phyloP scores from a whole-genome alignment of 179 eudicot genomes.

The Pouteria campechiana region DNA sequence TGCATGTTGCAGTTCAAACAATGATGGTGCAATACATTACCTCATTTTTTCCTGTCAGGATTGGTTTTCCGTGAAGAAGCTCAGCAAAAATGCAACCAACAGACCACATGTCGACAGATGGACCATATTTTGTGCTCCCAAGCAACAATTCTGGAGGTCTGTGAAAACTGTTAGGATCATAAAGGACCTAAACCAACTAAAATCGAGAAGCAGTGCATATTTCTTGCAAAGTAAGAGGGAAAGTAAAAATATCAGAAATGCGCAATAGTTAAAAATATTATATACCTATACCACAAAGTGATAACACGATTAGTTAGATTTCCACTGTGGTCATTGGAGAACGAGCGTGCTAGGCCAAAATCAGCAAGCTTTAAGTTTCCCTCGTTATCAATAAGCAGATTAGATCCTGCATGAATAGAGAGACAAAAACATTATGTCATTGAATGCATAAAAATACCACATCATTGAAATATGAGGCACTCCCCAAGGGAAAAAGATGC shows the following conservation, averaged over 20 bases:
- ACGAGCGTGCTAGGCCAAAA: constrained; percentile 18
- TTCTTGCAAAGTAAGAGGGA: not conserved
- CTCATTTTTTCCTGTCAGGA: constrained; percentile 43
- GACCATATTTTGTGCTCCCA: constrained; percentile 47
- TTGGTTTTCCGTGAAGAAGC: constrained; percentile 36
- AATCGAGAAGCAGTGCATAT: constrained; percentile 1
- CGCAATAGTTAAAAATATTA: too few species aligned
- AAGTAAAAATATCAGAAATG: too few species aligned
- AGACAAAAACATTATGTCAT: too few species aligned
- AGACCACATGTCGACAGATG: constrained; percentile 58
- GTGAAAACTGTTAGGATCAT: constrained; percentile 7
- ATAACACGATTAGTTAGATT: constrained; percentile 23
- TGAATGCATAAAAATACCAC: too few species aligned
- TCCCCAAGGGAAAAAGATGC: not conserved
- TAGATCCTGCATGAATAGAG: constrained; percentile 21
- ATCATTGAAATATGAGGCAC: too few species aligned
- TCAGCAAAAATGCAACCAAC: constrained; percentile 51
- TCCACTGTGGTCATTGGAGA: constrained; percentile 2
- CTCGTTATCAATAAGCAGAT: constrained; percentile 19
- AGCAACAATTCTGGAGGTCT: constrained; percentile 48
- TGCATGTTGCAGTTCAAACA: too few species aligned
- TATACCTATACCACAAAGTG: constrained; percentile 21
- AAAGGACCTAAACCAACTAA: constrained; percentile 14
- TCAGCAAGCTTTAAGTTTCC: constrained; percentile 31
- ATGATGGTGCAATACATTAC: too few species aligned